Conservation (phyloP, 1,284 basidiomycete genomes). For the Ceratobasidium papillatum region DNA sequence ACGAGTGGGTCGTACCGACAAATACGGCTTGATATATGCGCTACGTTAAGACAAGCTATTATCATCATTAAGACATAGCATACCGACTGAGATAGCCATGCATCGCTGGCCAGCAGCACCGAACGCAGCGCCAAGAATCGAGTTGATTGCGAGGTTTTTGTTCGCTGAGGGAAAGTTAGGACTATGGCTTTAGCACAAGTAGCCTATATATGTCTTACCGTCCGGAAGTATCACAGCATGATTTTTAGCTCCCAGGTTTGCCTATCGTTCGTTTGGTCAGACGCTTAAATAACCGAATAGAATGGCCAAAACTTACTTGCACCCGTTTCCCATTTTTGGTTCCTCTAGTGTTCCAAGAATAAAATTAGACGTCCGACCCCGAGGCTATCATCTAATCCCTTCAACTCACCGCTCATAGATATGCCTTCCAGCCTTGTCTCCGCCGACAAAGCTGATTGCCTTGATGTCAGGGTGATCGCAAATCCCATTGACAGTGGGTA, state of each 20-base stretch:
- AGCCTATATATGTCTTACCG: slow-evolving; percentile 58
- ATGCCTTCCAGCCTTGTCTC: slow-evolving; percentile 91
- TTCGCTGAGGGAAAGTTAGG: slow-evolving; percentile 67
- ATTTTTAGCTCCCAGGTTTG: slow-evolving; percentile 97
- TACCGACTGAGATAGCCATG: slow-evolving; percentile 92
- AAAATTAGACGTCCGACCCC: background rate
- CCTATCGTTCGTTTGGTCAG: slow-evolving; percentile 54
- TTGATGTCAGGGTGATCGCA: slow-evolving; percentile 92
- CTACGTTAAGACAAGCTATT: background rate
- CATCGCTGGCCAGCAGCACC: slow-evolving; percentile 98
- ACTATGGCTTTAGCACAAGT: background rate
- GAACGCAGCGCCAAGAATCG: slow-evolving; percentile 93
- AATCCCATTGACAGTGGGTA: slow-evolving; percentile 91
- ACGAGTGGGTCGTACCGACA: slow-evolving; percentile 83
- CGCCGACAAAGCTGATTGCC: slow-evolving; percentile 98
- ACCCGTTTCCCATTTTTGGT: slow-evolving; percentile 91
- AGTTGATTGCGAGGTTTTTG: slow-evolving; percentile 92
- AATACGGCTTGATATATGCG: slow-evolving; percentile 66
- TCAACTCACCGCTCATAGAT: slow-evolving; percentile 82
- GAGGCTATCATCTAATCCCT: background rate
- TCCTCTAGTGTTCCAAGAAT: slow-evolving; percentile 59
- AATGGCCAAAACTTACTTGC: slow-evolving; percentile 57
- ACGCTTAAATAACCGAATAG: background rate
- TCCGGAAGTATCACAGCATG: slow-evolving; percentile 94
- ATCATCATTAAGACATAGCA: slow-evolving; percentile 46